Base-by-base conservation (phyloP, 306 rosid genomes). In the Hippophae rhamnoides region DNA sequence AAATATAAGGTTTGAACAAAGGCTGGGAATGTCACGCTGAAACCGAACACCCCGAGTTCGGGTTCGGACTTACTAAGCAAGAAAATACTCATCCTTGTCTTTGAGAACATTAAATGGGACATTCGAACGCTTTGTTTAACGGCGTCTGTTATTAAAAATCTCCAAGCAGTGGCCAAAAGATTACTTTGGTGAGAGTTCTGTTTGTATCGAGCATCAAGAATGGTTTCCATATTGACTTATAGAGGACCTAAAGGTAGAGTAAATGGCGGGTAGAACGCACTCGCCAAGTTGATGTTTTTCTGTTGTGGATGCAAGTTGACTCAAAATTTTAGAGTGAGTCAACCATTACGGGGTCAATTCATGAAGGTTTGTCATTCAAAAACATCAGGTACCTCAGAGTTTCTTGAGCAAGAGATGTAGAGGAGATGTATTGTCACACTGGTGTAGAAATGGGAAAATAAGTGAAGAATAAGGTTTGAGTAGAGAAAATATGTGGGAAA, bases 111-210 rank as follows among this genome's bases (percentile, higher is more conserved):
- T 44, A 61, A 71, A 3, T 83, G 89, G 89, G 81, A 83, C 53
- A 48, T 80, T 3, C 79, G 44, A 9, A 57, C 75, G 46, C 77
- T 83, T 18, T 83, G 79, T 45, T 9, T 60, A 1, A 53, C 78
- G 13, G 79, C 83, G 27, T 74, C 74, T 7, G 78, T 83, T 27
- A 83, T 72, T 58, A 61, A 73, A 9, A 69, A 75, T 53, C 83
- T 83, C 31, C 75, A 72, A 51, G 89, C 86, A 42, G 68, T 80
- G 63, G 86, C 78, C n/a, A 73, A 80, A 7, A 74, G 89, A 11
- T 59, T 79, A 3, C 65, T 83, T 0, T 83, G 89, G 89, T 79
- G 81, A 0, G 65, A 67, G 69, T 70, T 80, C 43, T 83, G 89
- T 72, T 14, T 54, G 64, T 43, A 59, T 41, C 81, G 83, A 18